Conservation (phyloP, 805 yeast species). For the Geotrichum ghanense region DNA sequence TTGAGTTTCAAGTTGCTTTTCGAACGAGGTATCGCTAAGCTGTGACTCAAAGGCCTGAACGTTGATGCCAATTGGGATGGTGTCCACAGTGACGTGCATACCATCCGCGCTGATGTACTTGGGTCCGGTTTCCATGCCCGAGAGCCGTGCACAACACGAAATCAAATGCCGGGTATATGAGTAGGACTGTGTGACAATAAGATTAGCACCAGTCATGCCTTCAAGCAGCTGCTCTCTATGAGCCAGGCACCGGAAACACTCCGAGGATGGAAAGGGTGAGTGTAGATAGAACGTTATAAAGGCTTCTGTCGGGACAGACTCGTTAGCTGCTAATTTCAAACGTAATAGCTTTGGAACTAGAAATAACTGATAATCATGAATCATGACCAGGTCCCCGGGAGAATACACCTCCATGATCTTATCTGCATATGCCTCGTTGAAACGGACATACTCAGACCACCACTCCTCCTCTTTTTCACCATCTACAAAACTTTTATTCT, state of each 20-base stretch:
- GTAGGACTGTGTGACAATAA: constrained; percentile 74
- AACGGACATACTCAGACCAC: constrained; percentile 77
- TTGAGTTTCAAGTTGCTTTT: constrained; percentile 59
- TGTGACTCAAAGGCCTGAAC: constrained; percentile 53
- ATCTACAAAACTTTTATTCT: constrained; percentile 56
- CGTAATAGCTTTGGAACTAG: constrained; percentile 65
- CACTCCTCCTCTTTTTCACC: constrained; percentile 55
- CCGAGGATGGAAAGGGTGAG: constrained; percentile 86
- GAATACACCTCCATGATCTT: constrained; percentile 56
- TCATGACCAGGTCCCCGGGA: constrained; percentile 77
- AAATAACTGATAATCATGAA: constrained; percentile 69
- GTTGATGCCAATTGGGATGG: constrained; percentile 72
- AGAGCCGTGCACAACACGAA: constrained; percentile 75
- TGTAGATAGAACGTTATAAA: constrained; percentile 72
- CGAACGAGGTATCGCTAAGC: constrained; percentile 40
- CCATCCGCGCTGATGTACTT: constrained; percentile 61
- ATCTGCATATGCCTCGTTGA: constrained; percentile 77
- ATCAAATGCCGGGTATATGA: constrained; percentile 86
- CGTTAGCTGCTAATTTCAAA: constrained; percentile 57
- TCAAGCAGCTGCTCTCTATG: constrained; percentile 73
- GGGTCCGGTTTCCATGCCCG: constrained; percentile 56
- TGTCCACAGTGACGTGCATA: constrained; percentile 55
- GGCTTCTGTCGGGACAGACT: constrained; percentile 66
- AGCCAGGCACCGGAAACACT: constrained; percentile 81
- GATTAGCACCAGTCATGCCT: constrained; percentile 85